phyloP scores from a whole-genome alignment of 2,329 filamentous ascomycete genomes.

The Penicillium frequentans region DNA sequence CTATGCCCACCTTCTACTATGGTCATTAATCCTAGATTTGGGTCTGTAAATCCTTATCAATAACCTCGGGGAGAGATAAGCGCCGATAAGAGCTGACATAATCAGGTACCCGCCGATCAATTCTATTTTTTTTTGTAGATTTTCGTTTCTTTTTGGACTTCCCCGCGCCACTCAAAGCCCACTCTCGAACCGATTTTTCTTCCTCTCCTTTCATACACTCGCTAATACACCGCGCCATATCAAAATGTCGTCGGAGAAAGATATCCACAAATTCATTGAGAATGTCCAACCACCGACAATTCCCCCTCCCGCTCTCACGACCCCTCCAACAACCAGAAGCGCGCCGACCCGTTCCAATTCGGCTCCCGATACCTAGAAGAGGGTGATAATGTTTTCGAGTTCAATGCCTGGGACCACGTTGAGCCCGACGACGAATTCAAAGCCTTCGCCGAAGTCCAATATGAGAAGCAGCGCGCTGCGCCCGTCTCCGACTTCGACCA shows the following conservation, averaged over 20 bases:
- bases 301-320: constrained; percentile 67
- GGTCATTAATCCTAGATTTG: background rate
- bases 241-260: constrained; percentile 15
- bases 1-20: too few species aligned
- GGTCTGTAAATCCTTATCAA: background rate
- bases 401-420: constrained; percentile 99
- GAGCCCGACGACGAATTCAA: constrained; percentile 87
- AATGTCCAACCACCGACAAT: constrained; percentile 49
- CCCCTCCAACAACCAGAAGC: constrained; percentile 75
- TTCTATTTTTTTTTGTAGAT: background rate
- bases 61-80: background rate
- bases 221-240: background rate
- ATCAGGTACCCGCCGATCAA: constrained; percentile 6
- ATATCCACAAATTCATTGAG: constrained; percentile 29
- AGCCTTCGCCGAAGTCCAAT: constrained; percentile 81
- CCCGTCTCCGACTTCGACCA: constrained; percentile 94
- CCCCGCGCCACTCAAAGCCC: background rate
- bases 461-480: constrained; percentile 76
- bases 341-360: constrained; percentile 91
- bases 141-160: constrained; percentile 1
- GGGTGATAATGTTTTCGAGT: constrained; percentile 88
- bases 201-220: background rate
- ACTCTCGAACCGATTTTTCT: background rate
- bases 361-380: constrained; percentile 82
- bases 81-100: constrained; percentile 10